phyloP scores from a whole-genome alignment of 441 rosid genomes.

The Aleurites moluccanus region DNA sequence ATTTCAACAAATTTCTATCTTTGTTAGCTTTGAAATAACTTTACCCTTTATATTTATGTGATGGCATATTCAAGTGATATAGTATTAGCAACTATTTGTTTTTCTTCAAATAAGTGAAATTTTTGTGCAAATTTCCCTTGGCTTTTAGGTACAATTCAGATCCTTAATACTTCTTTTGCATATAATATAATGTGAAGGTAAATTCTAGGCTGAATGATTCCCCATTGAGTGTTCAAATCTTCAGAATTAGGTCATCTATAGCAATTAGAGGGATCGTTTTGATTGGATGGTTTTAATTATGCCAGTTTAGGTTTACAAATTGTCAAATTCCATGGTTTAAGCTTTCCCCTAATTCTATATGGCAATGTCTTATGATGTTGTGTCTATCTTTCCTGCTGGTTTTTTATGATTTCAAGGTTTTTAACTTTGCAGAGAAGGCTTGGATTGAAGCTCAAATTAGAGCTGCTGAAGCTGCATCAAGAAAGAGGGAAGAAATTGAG shows the following conservation, averaged over 20 bases:
- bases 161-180: too few relatives aligned
- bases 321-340: background rate
- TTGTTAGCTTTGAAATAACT: too few relatives aligned
- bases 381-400: background rate
- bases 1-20: background rate
- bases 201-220: background rate
- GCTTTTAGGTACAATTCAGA: background rate
- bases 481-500: constrained; percentile 51
- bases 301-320: background rate
- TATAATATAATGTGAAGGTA: too few relatives aligned
- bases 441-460: constrained; percentile 63
- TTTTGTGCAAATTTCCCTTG: background rate
- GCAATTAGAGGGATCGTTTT: too few relatives aligned
- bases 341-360: background rate
- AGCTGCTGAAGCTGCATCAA: constrained; percentile 65
- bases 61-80: background rate
- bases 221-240: background rate
- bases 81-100: background rate
- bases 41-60: too few relatives aligned
- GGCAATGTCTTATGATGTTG: background rate
- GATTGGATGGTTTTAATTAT: too few relatives aligned
- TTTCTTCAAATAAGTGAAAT: background rate
- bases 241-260: too few relatives aligned
- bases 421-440: constrained; percentile 24
- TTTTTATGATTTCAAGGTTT: background rate